Evolutionary conservation across 768 basidiomycete species (phyloP), one percentile per base, ranked within the genome.

Genomic region (Leucogyrophana mollusca): DNA sequence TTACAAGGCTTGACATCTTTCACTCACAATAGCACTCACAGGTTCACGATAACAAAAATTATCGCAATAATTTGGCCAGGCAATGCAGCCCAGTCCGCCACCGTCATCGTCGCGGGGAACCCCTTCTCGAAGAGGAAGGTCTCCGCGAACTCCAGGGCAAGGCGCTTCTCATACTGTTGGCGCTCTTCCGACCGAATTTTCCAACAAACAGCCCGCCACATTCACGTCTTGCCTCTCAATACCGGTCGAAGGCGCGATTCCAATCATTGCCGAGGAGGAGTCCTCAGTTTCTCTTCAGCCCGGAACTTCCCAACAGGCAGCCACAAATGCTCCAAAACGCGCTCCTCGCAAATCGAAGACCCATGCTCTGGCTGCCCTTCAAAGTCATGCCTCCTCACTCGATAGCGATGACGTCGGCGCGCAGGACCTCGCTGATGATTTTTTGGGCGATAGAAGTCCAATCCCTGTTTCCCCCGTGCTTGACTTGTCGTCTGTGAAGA

Each of bases 301-400:
- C 48, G 52, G 59, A 33, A 47, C 45, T 45, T 59, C 64, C 43
- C 68, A 72, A 51, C 64, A 61, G 44, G 56, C 72, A 52, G 45
- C 73, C 51, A 56, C 71, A 39, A 55, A 62, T 48, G 77, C 80
- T 55, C 67, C 76, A 33, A 79, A 76, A 67, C 79, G 90, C 48
- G 87, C 90, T 30, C 89, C 90, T 43, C 85, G 90, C 65, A 91
- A 91, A 76, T 91, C 89, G 56, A 93, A 93, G 78, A 90, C 85
- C 33, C 87, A 92, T 56, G 90, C 90, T 46, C 72, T 93, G 24
- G 87, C 80, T 22, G 90, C 90, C 18, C 70, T 92, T 45, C 84
- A 84, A 65, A 79, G 73, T 56, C 84, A 85, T 48, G 78, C 79
- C 32, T 70, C 77, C 46, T 77, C 80, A 33, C 62, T 72, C 50